Percentiles rank a stretch among this genome's conserved stretches.
These are phyloP conservation scores for Ascocoryne sarcoides DNA, from an alignment of 2,329 filamentous ascomycete genomes.

Conservation along the genomic window DNA sequence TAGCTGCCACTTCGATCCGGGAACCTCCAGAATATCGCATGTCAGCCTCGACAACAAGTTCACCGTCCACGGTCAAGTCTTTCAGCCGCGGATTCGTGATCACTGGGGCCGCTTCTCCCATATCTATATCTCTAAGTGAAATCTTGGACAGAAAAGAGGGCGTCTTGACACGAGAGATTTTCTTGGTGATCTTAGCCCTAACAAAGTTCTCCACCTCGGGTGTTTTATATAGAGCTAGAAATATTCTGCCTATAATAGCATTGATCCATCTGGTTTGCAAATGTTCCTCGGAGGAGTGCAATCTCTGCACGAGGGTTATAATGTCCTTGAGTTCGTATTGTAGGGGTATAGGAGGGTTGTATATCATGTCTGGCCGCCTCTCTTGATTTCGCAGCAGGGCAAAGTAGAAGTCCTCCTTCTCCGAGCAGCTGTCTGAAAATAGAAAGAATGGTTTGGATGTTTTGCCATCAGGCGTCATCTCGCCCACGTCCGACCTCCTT, in stretches of 20 bases:
- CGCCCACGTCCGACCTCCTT: slow-evolving; percentile 49
- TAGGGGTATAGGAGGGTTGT: slow-evolving; percentile 58
- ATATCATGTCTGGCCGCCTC: slow-evolving; percentile 47
- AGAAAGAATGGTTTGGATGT: slow-evolving; percentile 80
- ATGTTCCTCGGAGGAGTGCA: slow-evolving; percentile 89
- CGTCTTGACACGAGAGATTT: slow-evolving; percentile 88
- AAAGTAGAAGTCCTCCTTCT: slow-evolving; percentile 98
- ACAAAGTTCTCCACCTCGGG: slow-evolving; percentile 71
- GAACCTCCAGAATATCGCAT: slow-evolving; percentile 85
- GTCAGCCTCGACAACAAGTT: slow-evolving; percentile 79
- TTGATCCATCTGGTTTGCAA: slow-evolving; percentile 90
- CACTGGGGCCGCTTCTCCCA: slow-evolving; percentile 78
- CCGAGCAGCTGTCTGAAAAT: slow-evolving; percentile 90
- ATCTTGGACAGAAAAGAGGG: slow-evolving; percentile 84
- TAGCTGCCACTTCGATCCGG: slow-evolving; percentile 82
- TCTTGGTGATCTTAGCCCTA: slow-evolving; percentile 82
- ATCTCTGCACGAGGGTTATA: slow-evolving; percentile 76
- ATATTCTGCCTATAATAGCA: slow-evolving; percentile 78
- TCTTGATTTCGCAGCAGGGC: slow-evolving; percentile 80
- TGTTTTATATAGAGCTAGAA: slow-evolving; percentile 81
- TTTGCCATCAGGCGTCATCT: slow-evolving; percentile 45
- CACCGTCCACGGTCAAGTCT: slow-evolving; percentile 85
- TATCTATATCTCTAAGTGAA: slow-evolving; percentile 71
- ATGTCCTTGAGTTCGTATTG: slow-evolving; percentile 79
- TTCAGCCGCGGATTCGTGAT: slow-evolving; percentile 82